Evolutionary conservation across 139 green algal species (phyloP), one percentile per base, ranked within the genome.

Genomic region (Picochlorum sp.): DNA sequence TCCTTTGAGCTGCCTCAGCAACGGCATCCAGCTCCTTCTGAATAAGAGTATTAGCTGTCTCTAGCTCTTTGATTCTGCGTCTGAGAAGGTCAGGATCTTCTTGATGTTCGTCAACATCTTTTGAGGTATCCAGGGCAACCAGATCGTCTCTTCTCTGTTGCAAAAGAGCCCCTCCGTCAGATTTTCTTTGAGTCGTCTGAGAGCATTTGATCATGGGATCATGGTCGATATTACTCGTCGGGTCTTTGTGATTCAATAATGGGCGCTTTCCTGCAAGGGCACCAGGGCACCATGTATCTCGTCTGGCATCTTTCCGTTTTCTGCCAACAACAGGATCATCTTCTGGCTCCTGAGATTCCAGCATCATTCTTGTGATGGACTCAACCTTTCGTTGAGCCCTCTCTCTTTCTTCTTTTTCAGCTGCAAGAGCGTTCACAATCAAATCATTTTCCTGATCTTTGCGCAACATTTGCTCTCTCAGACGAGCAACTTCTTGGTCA

Each of bases 361-460:
- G 50, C 70, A 79, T 79, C 28, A 82, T 55, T 24, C 54, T 45
- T 7, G 67, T 81, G 54, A 82, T 65, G 50, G 59, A 61, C 33
- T 73, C 65, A 31, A 81, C 62, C 78, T 89, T 78, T 40, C 79
- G 77, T 71, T 88, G 72, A 16, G 81, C 85, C 39, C 85, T 81
- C 67, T 88, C 82, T 13, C 82, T 55, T 71, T 91, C 77, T 39
- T 69, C 62, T 64, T 81, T 82, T 65, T 91, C 83, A 59, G 84
- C 73, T 33, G 74, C 75, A 8, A 78, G 73, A 67, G 85, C 68
- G 35, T 87, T 59, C 72, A 84, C 76, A 33, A 90, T 65, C 6
- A 78, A 69, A 63, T 87, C 73, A 40, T 86, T 85, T 57, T 91
- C 82, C 63, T 94, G 85, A 68, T 94, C 85, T 29, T 70, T 76